Conservation (phyloP, 495 filamentous ascomycete genomes). For the Penicillium salamii region DNA sequence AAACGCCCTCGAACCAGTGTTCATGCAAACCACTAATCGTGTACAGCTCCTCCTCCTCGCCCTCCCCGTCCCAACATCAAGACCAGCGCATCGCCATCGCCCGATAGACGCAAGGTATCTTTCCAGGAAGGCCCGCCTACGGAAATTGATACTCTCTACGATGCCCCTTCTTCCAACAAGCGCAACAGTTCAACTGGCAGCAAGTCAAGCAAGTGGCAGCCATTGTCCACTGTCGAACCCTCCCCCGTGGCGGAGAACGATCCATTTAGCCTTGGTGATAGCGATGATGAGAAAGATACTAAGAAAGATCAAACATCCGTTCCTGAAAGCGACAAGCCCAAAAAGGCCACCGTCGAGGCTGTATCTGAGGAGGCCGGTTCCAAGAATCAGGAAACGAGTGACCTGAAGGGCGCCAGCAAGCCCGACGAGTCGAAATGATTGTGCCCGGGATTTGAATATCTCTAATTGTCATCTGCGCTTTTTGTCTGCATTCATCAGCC, state of each 20-base stretch:
- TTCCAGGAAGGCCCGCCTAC: conserved; percentile 73
- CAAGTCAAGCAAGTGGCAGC: conserved; percentile 95
- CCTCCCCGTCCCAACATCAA: conserved; percentile 70
- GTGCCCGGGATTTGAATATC: conserved; percentile 7
- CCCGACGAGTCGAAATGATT: conserved; percentile 30
- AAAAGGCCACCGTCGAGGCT: conserved; percentile 67
- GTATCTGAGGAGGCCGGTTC: conserved; percentile 30
- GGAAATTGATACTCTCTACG: conserved; percentile 76
- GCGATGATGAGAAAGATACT: conserved; percentile 86
- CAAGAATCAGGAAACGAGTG: conserved; percentile 12
- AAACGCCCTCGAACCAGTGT: conserved; percentile 11
- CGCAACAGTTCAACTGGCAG: conserved; percentile 40
- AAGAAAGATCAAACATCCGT: conserved; percentile 62
- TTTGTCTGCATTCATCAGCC: not conserved
- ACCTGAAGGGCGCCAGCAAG: conserved; percentile 25
- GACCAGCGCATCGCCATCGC: conserved; percentile 63
- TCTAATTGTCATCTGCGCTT: not conserved
- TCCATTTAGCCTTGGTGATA: conserved; percentile 94
- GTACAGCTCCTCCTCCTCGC: conserved; percentile 47
- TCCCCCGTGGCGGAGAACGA: conserved; percentile 87
- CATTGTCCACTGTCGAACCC: conserved; percentile 81
- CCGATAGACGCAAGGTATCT: conserved; percentile 68
- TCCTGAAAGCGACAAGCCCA: conserved; percentile 67
- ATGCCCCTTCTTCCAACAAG: conserved; percentile 53
- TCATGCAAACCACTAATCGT: conserved; percentile 15